Evolutionary conservation across 2,329 filamentous ascomycete genomes (phyloP), one percentile per base, ranked within the genome.

Genomic region (Fusarium udum): DNA sequence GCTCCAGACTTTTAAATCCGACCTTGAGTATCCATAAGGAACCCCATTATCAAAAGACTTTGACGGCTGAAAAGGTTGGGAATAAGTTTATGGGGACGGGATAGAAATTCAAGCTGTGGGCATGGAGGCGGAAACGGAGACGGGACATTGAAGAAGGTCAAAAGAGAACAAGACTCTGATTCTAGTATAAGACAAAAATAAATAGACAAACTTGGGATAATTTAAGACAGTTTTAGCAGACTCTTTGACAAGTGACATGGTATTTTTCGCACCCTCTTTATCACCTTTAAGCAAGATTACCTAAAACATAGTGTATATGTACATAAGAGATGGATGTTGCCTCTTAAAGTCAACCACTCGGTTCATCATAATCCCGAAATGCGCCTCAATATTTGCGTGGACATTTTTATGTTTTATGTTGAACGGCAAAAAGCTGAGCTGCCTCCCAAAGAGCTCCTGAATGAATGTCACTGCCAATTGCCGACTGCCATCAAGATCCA

Each of bases 331-430:
- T 31, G 20, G 46, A n/a, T 9, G 46, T 31, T 62, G 32, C 39
- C n/a, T 65, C 43, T 58, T 22, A 40, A 43, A n/a, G 31, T 52
- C 24, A 20, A 31, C 48, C 18, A 28, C 26, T 34, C 65, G 55
- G 63, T 39, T 49, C 40, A 53, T 53, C 24, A 40, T 55, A 45
- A 52, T 49, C 53, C 46, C 48, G 55, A 18, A 39, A 68, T 68
- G 56, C 64, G 56, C 64, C 66, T 68, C 66, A 5, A 45, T 49
- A 45, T 62, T n/a, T 68, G 43, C 57, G 64, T 56, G 57, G 34
- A 20, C 28, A 13, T 28, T 26, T 24, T 18, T 28, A 28, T 28
- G 6, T 34, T 36, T 24, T 36, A 26, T 31, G 32, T 59, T 51
- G 32, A 18, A 20, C 12, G n/a, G 32, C 42, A 24, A 51, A 51